These are phyloP conservation scores for Suillus decipiens DNA, from an alignment of 768 basidiomycete species.

Conservation along the genomic window DNA sequence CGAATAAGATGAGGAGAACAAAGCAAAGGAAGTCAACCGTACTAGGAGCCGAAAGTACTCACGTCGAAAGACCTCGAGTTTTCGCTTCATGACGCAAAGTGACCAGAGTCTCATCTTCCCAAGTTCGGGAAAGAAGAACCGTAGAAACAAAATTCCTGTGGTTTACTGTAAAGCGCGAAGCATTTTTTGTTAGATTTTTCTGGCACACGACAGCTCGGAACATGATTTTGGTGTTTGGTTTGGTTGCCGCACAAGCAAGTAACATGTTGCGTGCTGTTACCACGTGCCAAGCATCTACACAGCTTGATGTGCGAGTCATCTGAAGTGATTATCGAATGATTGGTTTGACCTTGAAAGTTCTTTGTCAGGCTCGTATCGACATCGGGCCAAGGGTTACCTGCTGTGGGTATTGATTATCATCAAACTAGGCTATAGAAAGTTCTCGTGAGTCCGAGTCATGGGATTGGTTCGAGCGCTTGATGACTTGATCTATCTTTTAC, in stretches of 20 bases:
- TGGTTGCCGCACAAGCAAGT: neutral
- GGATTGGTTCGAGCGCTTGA: slow-evolving; percentile 4
- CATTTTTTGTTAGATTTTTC: slow-evolving; percentile 14
- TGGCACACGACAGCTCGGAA: slow-evolving; percentile 25
- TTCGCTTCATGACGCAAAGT: slow-evolving; percentile 56
- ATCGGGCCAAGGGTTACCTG: slow-evolving; percentile 12
- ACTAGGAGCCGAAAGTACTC: slow-evolving; percentile 25
- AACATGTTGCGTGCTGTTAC: neutral
- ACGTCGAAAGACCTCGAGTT: slow-evolving; percentile 57
- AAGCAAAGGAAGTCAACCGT: slow-evolving; percentile 4
- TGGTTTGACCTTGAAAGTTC: slow-evolving; percentile 1
- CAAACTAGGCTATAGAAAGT: slow-evolving; percentile 11
- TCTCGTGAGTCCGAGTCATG: slow-evolving; percentile 8
- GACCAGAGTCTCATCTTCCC: slow-evolving; percentile 52
- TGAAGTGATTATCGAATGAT: slow-evolving; percentile 9
- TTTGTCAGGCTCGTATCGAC: slow-evolving; percentile 4
- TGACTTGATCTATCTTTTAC: slow-evolving; percentile 8
- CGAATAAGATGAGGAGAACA: slow-evolving; percentile 13
- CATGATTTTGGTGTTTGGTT: slow-evolving; percentile 22
- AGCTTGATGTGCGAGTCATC: slow-evolving; percentile 5
- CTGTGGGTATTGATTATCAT: slow-evolving; percentile 15
- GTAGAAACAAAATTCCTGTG: slow-evolving; percentile 50
- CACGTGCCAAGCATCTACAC: slow-evolving; percentile 10
- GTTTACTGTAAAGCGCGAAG: slow-evolving; percentile 3
- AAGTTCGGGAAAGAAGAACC: slow-evolving; percentile 56